A percentile compares a stretch with the other conserved stretches of the same genome.
Evolutionary conservation across 257 asterid species (phyloP).

Genomic region (Echites panduratus): DNA sequence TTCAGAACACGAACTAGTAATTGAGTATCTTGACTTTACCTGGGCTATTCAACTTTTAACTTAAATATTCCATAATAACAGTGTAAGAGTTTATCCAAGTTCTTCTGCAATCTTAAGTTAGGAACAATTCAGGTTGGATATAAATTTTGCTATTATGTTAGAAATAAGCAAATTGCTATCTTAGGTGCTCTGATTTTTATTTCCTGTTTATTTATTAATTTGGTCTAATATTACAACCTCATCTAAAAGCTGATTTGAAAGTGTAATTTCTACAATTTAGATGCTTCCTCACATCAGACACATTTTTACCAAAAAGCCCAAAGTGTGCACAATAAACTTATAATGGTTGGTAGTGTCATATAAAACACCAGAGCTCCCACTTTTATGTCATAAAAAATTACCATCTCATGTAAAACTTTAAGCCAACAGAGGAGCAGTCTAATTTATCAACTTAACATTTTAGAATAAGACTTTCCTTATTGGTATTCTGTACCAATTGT

Average conservation of each 20-base stretch:
- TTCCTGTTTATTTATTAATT: not conserved
- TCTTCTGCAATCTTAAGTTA: not conserved
- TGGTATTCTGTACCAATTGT: not conserved
- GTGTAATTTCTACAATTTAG: no score
- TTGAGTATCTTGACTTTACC: not conserved
- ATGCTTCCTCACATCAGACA: no score
- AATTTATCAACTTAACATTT: not conserved
- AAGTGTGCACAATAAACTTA: no score
- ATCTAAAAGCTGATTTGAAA: no score
- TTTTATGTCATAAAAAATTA: not conserved
- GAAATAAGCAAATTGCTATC: not conserved
- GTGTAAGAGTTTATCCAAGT: not conserved
- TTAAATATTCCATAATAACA: not conserved
- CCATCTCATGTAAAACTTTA: not conserved
- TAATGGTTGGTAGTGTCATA: no score
- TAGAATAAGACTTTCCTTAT: not conserved
- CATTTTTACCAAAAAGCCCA: no score
- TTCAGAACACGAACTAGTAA: not conserved
- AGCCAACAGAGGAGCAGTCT: not conserved
- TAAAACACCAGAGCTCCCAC: not conserved
- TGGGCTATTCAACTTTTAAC: not conserved
- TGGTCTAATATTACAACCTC: no score
- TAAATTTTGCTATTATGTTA: slow-evolving; percentile 3
- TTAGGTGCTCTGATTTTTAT: not conserved
- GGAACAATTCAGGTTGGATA: not conserved